Evolutionary conservation across 768 basidiomycete species (phyloP).

Genomic region (Cyclocybe cylindracea): DNA sequence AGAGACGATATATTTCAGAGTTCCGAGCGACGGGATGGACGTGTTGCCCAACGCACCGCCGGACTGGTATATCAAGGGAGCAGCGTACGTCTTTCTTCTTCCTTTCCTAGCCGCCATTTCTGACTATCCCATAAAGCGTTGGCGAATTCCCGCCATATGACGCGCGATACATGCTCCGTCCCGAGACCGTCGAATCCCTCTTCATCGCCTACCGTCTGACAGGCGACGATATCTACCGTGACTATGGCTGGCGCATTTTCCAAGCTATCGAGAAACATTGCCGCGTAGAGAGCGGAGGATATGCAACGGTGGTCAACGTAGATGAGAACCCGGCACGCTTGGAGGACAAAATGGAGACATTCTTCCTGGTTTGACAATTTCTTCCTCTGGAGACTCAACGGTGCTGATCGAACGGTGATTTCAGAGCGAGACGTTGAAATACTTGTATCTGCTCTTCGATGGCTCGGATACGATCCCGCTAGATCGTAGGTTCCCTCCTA

Average conservation of each 20-base stretch:
- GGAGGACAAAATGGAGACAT: constrained; percentile 96
- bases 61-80: constrained; percentile 95
- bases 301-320: constrained; percentile 82
- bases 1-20: constrained; percentile 87
- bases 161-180: constrained; percentile 91
- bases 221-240: constrained; percentile 78
- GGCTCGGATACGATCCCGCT: constrained; percentile 73
- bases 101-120: neutral
- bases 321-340: constrained; percentile 67
- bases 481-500: constrained; percentile 51
- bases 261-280: constrained; percentile 86
- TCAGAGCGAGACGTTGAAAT: constrained; percentile 89
- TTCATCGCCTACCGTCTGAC: constrained; percentile 92
- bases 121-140: constrained; percentile 18
- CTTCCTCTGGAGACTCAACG: neutral
- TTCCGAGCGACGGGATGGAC: constrained; percentile 55
- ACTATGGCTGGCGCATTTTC: constrained; percentile 89
- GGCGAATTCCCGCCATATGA: constrained; percentile 63
- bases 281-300: constrained; percentile 76
- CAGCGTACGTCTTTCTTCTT: constrained; percentile 41
- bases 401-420: neutral
- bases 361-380: constrained; percentile 68
- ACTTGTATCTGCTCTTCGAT: constrained; percentile 85
- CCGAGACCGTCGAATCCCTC: constrained; percentile 93
- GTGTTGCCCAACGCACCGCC: constrained; percentile 40